Evolutionary conservation across 306 rosid genomes (phyloP), one percentile per base, ranked within the genome.

Genomic region (Begonia loranthoides): DNA sequence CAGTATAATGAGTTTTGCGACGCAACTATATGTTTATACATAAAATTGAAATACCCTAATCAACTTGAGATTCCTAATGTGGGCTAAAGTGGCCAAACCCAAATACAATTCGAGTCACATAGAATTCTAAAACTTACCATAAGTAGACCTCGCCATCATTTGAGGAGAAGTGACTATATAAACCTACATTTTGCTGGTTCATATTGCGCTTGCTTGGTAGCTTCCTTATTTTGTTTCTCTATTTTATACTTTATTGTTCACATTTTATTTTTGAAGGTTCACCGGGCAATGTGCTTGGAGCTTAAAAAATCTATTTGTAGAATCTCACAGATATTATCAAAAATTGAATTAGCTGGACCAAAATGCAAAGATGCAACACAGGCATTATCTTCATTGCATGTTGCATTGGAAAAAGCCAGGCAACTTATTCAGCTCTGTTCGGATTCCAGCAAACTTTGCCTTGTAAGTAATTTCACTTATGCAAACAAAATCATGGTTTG

Each of bases 281-380:
- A 78, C 52, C 67, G 57, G 54, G 60, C 72, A 44, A 52, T 78
- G 44, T 78, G 92, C 65, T 28, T 48, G 1, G 69, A 73, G 66
- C 92, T 82, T 57, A 51, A 68, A 24, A 63, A 57, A 68, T 63
- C 75, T 36, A 45, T 68, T 10, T 63, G 63, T 39, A 70, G 69
- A 66, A 63, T 78, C 48, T 63, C 58, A 45, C 57, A 63, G 15
- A 54, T 73, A 50, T 56, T 66, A 16, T 55, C 76, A 56, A 65
- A 46, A 53, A 58, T 70, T 2, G 87, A 82, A 62, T 63, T 83
- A n/a, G 53, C 76, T 1, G 41, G 87, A 48, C 93, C 93, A 33
- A 57, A 28, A 28, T 28, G 77, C 59, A 17, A 54, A 10, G 36
- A 55, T 46, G 93, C 77, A 17, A 36, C 79, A 28, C 63, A 70